Percentiles rank a stretch among this genome's conserved stretches.
Evolutionary conservation across 2,329 filamentous ascomycete genomes (phyloP).

Genomic region (Arthrobotrys conoides): DNA sequence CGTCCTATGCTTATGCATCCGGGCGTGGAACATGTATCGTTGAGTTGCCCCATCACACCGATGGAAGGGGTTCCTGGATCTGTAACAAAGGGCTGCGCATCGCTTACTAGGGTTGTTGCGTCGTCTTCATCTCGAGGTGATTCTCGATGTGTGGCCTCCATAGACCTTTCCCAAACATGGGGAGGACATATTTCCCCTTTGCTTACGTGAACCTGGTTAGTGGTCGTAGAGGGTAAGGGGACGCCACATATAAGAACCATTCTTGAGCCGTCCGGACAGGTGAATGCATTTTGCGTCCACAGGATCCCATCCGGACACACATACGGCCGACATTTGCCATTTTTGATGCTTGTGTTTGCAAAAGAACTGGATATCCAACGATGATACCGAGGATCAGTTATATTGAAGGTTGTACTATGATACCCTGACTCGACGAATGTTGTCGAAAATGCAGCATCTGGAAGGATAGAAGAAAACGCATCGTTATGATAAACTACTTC

Average conservation of each 20-base stretch:
- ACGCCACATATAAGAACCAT: constrained; percentile 53
- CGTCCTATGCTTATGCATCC: constrained; percentile 2
- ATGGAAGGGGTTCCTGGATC: constrained; percentile 37
- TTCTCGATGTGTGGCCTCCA: constrained; percentile 26
- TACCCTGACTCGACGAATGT: constrained; percentile 25
- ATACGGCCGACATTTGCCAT: constrained; percentile 53
- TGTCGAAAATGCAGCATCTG: constrained; percentile 57
- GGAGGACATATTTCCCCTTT: constrained; percentile 54
- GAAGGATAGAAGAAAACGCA: constrained; percentile 51
- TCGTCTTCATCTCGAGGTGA: constrained; percentile 16
- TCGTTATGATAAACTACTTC: constrained; percentile 56
- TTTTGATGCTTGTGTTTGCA: constrained; percentile 34
- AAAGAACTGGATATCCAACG: constrained; percentile 60
- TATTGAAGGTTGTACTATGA: constrained; percentile 52
- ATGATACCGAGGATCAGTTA: constrained; percentile 53
- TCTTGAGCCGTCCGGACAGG: constrained; percentile 43
- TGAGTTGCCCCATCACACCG: constrained; percentile 42
- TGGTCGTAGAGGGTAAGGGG: constrained; percentile 44
- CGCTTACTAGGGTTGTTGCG: constrained; percentile 26
- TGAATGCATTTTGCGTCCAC: constrained; percentile 57
- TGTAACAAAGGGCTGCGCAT: constrained; percentile 11
- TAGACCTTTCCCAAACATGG: constrained; percentile 47
- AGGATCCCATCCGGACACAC: constrained; percentile 55
- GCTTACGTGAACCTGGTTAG: constrained; percentile 37
- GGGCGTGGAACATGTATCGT: constrained; percentile 23